phyloP scores from a whole-genome alignment of 169 alveolate species.

The Eimeria maxima region DNA sequence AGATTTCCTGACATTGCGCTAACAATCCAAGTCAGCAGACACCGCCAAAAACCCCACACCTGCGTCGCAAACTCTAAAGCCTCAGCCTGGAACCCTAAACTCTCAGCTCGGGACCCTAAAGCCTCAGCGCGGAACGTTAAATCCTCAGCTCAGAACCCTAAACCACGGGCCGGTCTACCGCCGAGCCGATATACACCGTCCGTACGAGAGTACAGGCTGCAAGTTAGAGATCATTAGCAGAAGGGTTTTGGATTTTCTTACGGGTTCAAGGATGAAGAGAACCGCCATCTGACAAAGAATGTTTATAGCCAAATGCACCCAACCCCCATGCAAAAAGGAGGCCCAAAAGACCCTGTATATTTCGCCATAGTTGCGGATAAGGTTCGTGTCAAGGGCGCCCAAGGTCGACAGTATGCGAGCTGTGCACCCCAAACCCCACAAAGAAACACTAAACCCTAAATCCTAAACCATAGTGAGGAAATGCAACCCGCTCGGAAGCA shows the following conservation, averaged over 20 bases:
- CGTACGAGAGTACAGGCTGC: too few relatives aligned
- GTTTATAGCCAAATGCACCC: slow-evolving; percentile 90
- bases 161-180: too few relatives aligned
- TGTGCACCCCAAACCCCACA: slow-evolving; percentile 34
- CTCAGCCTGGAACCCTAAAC: background rate
- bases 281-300: slow-evolving; percentile 91
- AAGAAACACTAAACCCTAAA: slow-evolving; percentile 28
- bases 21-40: slow-evolving; percentile 87
- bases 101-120: background rate
- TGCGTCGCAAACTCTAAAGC: slow-evolving; percentile 6
- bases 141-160: too few relatives aligned
- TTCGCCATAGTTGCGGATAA: slow-evolving; percentile 87
- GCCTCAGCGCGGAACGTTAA: too few relatives aligned
- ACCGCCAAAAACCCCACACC: slow-evolving; percentile 94
- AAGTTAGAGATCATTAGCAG: too few relatives aligned
- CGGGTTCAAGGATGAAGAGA: slow-evolving; percentile 94
- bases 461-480: background rate
- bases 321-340: slow-evolving; percentile 92
- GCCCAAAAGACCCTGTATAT: slow-evolving; percentile 92
- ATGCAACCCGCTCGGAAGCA: slow-evolving; percentile 6
- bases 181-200: too few relatives aligned
- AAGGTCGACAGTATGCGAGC: slow-evolving; percentile 16
- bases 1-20: slow-evolving; percentile 92
- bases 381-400: slow-evolving; percentile 80
- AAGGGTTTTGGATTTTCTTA: slow-evolving; percentile 18